A percentile compares a stretch with the other conserved stretches of the same genome.
Evolutionary conservation across 495 filamentous ascomycete species (phyloP).

Genomic region (Penicillium ochrochloron): DNA sequence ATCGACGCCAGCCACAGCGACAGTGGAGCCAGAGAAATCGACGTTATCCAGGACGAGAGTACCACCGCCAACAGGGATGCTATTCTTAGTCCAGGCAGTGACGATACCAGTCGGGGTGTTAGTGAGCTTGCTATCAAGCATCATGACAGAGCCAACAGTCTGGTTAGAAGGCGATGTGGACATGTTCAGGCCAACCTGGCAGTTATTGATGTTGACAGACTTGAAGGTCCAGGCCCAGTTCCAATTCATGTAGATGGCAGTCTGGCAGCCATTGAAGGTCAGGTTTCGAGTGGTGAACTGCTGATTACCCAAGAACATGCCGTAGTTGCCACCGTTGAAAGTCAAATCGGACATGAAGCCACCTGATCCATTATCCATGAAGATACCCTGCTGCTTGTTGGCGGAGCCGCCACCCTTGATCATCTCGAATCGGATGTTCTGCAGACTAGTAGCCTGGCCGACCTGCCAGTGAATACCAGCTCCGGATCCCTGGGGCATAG

Average conservation of each 20-base stretch:
- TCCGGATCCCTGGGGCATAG: slow-evolving; percentile 64
- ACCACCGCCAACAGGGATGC: slow-evolving; percentile 67
- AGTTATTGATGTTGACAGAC: slow-evolving; percentile 79
- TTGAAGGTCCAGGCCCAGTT: slow-evolving; percentile 93
- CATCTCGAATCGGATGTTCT: slow-evolving; percentile 94
- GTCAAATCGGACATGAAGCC: slow-evolving; percentile 87
- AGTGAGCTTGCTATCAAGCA: slow-evolving; percentile 78
- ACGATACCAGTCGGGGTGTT: slow-evolving; percentile 74
- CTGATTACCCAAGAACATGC: slow-evolving; percentile 89
- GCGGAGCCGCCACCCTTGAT: slow-evolving; percentile 65
- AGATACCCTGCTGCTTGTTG: slow-evolving; percentile 87
- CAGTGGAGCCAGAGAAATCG: slow-evolving; percentile 64
- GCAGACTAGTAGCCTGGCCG: slow-evolving; percentile 88
- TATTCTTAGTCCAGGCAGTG: slow-evolving; percentile 68
- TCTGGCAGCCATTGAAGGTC: slow-evolving; percentile 86
- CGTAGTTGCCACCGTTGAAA: slow-evolving; percentile 86
- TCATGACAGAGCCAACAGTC: slow-evolving; percentile 77
- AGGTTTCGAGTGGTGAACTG: slow-evolving; percentile 94
- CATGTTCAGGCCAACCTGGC: slow-evolving; percentile 81
- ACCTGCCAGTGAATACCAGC: slow-evolving; percentile 98
- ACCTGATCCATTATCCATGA: slow-evolving; percentile 95
- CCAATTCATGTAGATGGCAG: slow-evolving; percentile 92
- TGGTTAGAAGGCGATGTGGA: slow-evolving; percentile 64
- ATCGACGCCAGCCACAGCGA: slow-evolving; percentile 56
- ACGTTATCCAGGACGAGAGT: slow-evolving; percentile 87